Base-by-base conservation (phyloP, 805 yeast genomes). In the Ogataea neopini region DNA sequence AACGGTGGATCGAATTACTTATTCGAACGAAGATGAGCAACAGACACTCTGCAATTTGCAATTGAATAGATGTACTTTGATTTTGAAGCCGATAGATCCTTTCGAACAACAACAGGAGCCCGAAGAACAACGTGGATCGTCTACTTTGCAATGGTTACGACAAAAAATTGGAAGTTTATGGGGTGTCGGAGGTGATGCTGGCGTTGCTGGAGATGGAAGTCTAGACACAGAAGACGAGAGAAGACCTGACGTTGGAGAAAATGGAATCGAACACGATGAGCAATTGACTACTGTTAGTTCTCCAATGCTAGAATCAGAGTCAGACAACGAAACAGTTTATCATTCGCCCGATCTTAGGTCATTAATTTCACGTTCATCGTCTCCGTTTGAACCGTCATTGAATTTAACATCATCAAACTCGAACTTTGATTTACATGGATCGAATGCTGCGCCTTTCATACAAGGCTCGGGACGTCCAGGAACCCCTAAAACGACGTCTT, bases 31-130 rank as follows among this genome's bases (percentile, higher is more conserved):
- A 0, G 86, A 84, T 42, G 92, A 89, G 56, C 73, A 74, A 47
- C 56, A 67, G 49, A 67, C 81, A 2, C 68, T 90, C 32, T 62
- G 61, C 20, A 75, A 71, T 3, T 69, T 90, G 45, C 81, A 80
- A 18, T 68, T 90, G 43, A 74, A 79, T 13, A 73, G 95, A 48
- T 83, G 95, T 9, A 88, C 86, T 0, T 64, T 90, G 40, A 82
- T 88, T 19, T 69, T 90, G 53, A 86, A 86, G 59, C 91, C 94
- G 3, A 35, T 62, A 2, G 69, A 66, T 42, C 63, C 62, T 11
- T 57, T 54, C 32, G 64, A 56, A 19, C 32, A 45, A n/a, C 43
- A 45, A n/a, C 25, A 40, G 8, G 53, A 54, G 3, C 41, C 46
- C 5, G 58, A 56, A 14, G 35, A 35, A 13, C 32, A 25, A 17